These are phyloP conservation scores for Rhodocollybia butyracea DNA, from an alignment of 768 basidiomycete species.

Conservation along the genomic window DNA sequence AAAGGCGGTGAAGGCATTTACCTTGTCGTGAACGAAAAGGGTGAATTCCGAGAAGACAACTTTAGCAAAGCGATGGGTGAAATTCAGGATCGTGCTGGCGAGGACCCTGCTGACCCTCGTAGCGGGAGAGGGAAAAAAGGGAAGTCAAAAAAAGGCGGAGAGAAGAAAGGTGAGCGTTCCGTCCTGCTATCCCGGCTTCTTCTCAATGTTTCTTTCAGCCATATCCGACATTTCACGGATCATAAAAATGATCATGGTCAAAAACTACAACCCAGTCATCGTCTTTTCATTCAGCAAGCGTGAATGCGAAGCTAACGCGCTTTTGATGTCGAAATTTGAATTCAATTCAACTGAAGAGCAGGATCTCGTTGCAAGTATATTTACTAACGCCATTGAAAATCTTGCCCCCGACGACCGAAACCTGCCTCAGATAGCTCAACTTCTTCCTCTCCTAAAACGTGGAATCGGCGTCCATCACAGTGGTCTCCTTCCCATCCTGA, in stretches of 20 bases:
- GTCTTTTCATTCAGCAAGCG: slow-evolving; percentile 98
- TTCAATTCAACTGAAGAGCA: slow-evolving; percentile 94
- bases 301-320: slow-evolving; percentile 91
- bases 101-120: slow-evolving; percentile 87
- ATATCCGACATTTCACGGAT: slow-evolving; percentile 95
- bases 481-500: slow-evolving; percentile 93
- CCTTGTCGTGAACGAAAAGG: slow-evolving; percentile 97
- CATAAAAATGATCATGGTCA: slow-evolving; percentile 96
- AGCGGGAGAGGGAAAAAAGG: slow-evolving; percentile 88
- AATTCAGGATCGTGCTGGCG: slow-evolving; percentile 77
- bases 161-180: slow-evolving; percentile 69
- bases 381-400: slow-evolving; percentile 91
- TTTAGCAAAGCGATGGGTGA: slow-evolving; percentile 98
- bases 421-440: slow-evolving; percentile 90
- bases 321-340: slow-evolving; percentile 92
- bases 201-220: slow-evolving; percentile 39
- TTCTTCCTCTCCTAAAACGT: slow-evolving; percentile 88
- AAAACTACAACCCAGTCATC: slow-evolving; percentile 97
- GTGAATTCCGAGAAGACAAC: slow-evolving; percentile 95
- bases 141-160: slow-evolving; percentile 90
- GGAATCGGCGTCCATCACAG: slow-evolving; percentile 99
- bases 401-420: slow-evolving; percentile 83
- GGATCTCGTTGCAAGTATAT: slow-evolving; percentile 80
- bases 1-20: slow-evolving; percentile 96
- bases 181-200: not conserved